A percentile compares a stretch with the other conserved stretches of the same genome.
Conservation (phyloP, 768 basidiomycete genomes). For the Cystobasidium tubakii region DNA sequence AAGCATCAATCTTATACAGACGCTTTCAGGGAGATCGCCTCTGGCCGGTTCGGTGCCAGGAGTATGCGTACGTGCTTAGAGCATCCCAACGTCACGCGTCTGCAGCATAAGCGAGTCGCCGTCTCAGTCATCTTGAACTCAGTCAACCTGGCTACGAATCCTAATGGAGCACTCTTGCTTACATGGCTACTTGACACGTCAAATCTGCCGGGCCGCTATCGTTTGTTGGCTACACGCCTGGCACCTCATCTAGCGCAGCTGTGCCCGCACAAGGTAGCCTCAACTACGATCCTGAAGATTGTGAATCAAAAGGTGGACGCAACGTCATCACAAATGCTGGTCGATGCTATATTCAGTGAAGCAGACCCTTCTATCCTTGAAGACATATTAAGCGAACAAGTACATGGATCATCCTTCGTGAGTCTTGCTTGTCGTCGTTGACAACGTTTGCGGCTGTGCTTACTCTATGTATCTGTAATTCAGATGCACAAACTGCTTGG, state of each 20-base stretch:
- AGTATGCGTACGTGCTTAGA: conserved; percentile 97
- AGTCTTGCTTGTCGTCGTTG: not conserved
- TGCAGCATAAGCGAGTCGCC: conserved; percentile 67
- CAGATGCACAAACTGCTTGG: conserved; percentile 32
- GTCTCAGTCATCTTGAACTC: conserved; percentile 93
- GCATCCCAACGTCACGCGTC: conserved; percentile 66
- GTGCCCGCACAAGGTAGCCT: conserved; percentile 95
- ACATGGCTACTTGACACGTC: conserved; percentile 97
- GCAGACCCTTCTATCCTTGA: conserved; percentile 82
- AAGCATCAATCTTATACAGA: not conserved
- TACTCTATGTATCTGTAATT: no score
- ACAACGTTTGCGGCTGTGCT: no score
- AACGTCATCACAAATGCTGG: conserved; percentile 74
- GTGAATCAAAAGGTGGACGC: conserved; percentile 94
- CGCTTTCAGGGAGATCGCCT: conserved; percentile 68
- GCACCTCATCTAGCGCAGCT: conserved; percentile 93
- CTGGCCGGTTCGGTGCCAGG: conserved; percentile 93
- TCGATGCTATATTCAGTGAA: conserved; percentile 84
- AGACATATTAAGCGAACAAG: conserved; percentile 91
- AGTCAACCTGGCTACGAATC: conserved; percentile 92
- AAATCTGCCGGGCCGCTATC: conserved; percentile 89
- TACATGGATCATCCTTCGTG: conserved; percentile 51
- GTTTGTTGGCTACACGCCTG: conserved; percentile 87
- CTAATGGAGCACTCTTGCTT: conserved; percentile 88
- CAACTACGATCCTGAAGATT: conserved; percentile 85